phyloP scores from a whole-genome alignment of 306 rosid species.

The Rubus parviflorus region DNA sequence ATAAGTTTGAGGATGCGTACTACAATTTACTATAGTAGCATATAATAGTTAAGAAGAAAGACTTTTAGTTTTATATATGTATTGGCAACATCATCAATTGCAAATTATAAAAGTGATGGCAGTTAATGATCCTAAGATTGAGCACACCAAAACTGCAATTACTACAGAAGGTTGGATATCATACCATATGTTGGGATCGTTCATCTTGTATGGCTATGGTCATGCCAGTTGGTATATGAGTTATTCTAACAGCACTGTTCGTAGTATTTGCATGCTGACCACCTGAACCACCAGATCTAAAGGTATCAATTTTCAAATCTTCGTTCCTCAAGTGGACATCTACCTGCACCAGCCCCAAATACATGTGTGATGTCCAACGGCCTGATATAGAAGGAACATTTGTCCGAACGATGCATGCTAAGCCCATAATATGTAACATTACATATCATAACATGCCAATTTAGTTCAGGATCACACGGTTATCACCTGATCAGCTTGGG shows the following conservation, averaged over 20 bases:
- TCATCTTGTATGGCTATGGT: constrained; percentile 85
- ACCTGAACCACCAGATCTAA: constrained; percentile 90
- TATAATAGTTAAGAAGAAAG: background rate
- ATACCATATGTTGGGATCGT: constrained; percentile 89
- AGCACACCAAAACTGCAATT: constrained; percentile 3
- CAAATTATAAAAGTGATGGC: constrained; percentile 1
- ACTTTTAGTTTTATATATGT: no score
- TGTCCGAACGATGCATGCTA: background rate
- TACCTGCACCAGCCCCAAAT: constrained; percentile 51
- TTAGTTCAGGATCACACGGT: background rate
- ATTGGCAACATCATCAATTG: background rate
- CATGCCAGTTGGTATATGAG: constrained; percentile 80
- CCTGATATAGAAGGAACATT: background rate
- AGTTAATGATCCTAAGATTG: constrained; percentile 9
- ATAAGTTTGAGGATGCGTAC: background rate
- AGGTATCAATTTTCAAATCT: constrained; percentile 78
- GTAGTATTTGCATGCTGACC: constrained; percentile 98
- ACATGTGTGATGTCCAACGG: background rate
- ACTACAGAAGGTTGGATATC: constrained; percentile 16
- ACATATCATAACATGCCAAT: background rate
- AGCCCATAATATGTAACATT: background rate
- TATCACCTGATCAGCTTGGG: constrained; percentile 88
- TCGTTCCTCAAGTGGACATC: constrained; percentile 90
- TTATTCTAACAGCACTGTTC: constrained; percentile 89
- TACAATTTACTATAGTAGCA: background rate